Conservation (phyloP, 192 early-diverging fungal genomes). For the Kappamyces sp. region DNA sequence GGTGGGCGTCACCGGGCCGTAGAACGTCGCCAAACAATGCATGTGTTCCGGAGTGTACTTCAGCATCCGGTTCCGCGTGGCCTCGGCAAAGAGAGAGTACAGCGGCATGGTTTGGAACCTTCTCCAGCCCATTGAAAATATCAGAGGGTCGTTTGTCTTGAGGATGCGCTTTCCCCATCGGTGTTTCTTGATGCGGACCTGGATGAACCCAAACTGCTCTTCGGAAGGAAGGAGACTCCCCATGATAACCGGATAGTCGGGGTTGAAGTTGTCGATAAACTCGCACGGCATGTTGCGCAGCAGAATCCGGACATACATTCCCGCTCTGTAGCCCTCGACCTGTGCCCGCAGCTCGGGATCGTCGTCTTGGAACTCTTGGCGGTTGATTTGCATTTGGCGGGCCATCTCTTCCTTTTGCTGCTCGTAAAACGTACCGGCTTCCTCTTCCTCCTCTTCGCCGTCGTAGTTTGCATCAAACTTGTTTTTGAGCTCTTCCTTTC, state of each 20-base stretch:
- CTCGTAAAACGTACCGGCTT: constrained; percentile 79
- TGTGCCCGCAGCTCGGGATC: constrained; percentile 63
- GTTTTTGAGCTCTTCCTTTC: constrained; percentile 83
- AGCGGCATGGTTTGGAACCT: constrained; percentile 95
- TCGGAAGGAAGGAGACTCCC: constrained; percentile 86
- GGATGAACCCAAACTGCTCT: constrained; percentile 91
- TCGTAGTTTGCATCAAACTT: constrained; percentile 93
- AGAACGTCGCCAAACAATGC: constrained; percentile 96
- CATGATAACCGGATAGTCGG: constrained; percentile 82
- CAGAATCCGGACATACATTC: constrained; percentile 88
- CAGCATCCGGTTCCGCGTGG: constrained; percentile 91
- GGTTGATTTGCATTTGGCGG: constrained; percentile 76
- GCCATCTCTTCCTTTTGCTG: constrained; percentile 82
- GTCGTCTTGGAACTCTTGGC: constrained; percentile 82
- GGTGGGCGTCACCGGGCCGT: constrained; percentile 91
- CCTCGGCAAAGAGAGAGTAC: constrained; percentile 76
- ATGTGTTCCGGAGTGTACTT: constrained; percentile 99
- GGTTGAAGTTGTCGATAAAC: constrained; percentile 90
- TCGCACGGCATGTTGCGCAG: constrained; percentile 89
- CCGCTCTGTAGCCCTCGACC: constrained; percentile 90
- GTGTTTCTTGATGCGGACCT: constrained; percentile 95
- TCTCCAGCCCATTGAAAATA: constrained; percentile 97
- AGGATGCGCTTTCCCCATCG: constrained; percentile 94
- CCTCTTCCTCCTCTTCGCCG: constrained; percentile 59
- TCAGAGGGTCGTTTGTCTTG: constrained; percentile 96